Percentiles rank a stretch among this genome's conserved stretches.
These are phyloP conservation scores for Neonectria hederae DNA, from an alignment of 2,329 filamentous ascomycete species.

Conservation along the genomic window DNA sequence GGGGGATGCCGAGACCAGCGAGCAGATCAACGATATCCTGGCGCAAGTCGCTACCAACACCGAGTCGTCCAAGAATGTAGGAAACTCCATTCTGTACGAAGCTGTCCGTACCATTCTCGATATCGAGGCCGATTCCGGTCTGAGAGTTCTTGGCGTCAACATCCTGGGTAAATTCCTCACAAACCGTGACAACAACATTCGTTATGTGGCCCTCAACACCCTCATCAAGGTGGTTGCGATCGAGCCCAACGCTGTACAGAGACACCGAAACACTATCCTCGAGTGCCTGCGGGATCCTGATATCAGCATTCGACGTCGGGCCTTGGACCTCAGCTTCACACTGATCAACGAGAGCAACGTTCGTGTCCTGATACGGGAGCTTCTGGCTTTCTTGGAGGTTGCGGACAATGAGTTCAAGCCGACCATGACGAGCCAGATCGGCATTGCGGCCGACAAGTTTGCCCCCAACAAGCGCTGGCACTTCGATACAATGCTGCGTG, in stretches of 20 bases:
- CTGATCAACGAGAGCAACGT: constrained; percentile 98
- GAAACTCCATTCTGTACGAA: constrained; percentile 98
- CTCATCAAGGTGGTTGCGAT: constrained; percentile 98
- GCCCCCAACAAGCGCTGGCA: constrained; percentile 99
- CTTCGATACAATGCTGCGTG: constrained; percentile 95
- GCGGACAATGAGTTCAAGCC: constrained; percentile 99
- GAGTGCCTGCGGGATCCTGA: constrained; percentile 97
- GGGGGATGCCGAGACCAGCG: constrained; percentile 87
- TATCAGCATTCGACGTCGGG: constrained; percentile 94
- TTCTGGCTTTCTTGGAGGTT: constrained; percentile 94
- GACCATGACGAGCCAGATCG: constrained; percentile 97
- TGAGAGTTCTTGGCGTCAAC: constrained; percentile 95
- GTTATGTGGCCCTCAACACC: constrained; percentile 97
- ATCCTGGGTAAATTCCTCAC: constrained; percentile 97
- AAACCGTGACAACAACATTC: constrained; percentile 99
- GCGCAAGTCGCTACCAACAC: constrained; percentile 98
- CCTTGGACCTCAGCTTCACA: constrained; percentile 97
- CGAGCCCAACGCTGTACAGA: constrained; percentile 95
- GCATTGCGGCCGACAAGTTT: constrained; percentile 94
- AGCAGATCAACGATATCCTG: constrained; percentile 98
- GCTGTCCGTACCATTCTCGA: constrained; percentile 96
- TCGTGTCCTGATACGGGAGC: constrained; percentile 88
- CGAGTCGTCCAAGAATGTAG: constrained; percentile 97
- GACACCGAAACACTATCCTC: constrained; percentile 96
- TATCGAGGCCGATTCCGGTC: constrained; percentile 95